Evolutionary conservation across 768 basidiomycete species (phyloP).

Genomic region (Phanerochaete carnosa): DNA sequence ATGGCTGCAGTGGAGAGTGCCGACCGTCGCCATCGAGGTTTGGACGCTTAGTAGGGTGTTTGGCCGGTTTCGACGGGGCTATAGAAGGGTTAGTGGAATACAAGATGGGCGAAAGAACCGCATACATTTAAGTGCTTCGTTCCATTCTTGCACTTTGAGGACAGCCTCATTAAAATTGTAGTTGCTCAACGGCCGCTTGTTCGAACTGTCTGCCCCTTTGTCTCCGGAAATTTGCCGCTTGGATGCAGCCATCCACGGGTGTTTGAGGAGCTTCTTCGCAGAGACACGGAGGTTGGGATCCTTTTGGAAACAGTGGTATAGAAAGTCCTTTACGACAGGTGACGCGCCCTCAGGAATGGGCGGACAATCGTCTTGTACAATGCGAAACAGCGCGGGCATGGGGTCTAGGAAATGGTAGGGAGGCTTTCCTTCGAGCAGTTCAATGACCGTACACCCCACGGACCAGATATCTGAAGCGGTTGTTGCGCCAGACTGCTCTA

Average conservation of each 20-base stretch:
- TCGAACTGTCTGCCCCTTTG: conserved; percentile 32
- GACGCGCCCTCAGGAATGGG: conserved; percentile 95
- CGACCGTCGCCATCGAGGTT: conserved; percentile 28
- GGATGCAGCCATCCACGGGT: conserved; percentile 94
- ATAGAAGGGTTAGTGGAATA: conserved; percentile 3
- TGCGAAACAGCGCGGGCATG: conserved; percentile 97
- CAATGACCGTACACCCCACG: conserved; percentile 93
- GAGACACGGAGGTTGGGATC: conserved; percentile 92
- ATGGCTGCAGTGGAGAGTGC: conserved; percentile 31
- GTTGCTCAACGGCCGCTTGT: conserved; percentile 59
- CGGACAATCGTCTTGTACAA: conserved; percentile 97
- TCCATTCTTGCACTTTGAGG: conserved; percentile 96
- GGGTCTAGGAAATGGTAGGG: conserved; percentile 96
- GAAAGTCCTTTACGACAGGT: conserved; percentile 93
- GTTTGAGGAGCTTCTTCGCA: conserved; percentile 86
- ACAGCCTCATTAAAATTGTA: conserved; percentile 95
- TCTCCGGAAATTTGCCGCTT: conserved; percentile 63
- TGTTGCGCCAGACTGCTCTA: conserved; percentile 95
- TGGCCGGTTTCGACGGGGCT: conserved; percentile 77
- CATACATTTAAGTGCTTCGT: conserved; percentile 89
- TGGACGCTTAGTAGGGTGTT: conserved; percentile 47
- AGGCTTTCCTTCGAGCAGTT: conserved; percentile 86
- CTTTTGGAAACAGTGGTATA: conserved; percentile 98
- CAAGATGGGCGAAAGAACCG: conserved; percentile 5
- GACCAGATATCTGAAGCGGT: conserved; percentile 97